phyloP scores from a whole-genome alignment of 495 filamentous ascomycete genomes.

The Neurospora sp. region DNA sequence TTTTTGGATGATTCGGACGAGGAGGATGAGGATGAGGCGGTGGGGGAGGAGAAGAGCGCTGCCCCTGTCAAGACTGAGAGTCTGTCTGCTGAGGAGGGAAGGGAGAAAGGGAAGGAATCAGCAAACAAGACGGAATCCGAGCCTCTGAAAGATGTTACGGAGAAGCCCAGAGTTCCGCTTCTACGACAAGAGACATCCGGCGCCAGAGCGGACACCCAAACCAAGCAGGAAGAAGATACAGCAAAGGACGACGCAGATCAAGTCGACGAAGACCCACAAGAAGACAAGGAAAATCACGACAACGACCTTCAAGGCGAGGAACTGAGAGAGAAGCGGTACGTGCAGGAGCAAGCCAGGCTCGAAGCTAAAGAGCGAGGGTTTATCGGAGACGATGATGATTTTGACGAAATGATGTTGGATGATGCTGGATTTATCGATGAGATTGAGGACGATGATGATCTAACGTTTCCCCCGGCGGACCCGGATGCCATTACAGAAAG shows the following conservation, averaged over 20 bases:
- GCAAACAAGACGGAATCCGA: neutral
- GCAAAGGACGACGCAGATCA: slow-evolving; percentile 51
- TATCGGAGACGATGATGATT: slow-evolving; percentile 21
- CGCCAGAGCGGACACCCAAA: neutral
- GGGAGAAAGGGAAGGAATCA: slow-evolving; percentile 3
- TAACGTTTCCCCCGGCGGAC: neutral
- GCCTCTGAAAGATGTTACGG: neutral
- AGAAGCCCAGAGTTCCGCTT: slow-evolving; percentile 5
- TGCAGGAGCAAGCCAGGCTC: slow-evolving; percentile 52
- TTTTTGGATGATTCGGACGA: slow-evolving; percentile 22
- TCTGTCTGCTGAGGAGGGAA: neutral
- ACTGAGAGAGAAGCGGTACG: slow-evolving; percentile 47
- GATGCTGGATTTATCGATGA: slow-evolving; percentile 2
- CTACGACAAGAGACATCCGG: slow-evolving; percentile 15
- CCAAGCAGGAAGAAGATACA: slow-evolving; percentile 18
- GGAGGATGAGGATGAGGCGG: slow-evolving; percentile 2
- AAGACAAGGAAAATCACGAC: slow-evolving; percentile 8
- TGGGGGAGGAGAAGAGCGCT: neutral
- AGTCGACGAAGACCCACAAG: slow-evolving; percentile 35
- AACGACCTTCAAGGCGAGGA: slow-evolving; percentile 53
- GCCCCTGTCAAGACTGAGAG: neutral
- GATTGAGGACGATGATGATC: neutral
- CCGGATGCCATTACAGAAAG: slow-evolving; percentile 23
- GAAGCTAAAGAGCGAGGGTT: slow-evolving; percentile 37
- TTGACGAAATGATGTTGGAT: slow-evolving; percentile 11